phyloP scores from a whole-genome alignment of 345 rosid species.

The Chamaenerion angustifolium region DNA sequence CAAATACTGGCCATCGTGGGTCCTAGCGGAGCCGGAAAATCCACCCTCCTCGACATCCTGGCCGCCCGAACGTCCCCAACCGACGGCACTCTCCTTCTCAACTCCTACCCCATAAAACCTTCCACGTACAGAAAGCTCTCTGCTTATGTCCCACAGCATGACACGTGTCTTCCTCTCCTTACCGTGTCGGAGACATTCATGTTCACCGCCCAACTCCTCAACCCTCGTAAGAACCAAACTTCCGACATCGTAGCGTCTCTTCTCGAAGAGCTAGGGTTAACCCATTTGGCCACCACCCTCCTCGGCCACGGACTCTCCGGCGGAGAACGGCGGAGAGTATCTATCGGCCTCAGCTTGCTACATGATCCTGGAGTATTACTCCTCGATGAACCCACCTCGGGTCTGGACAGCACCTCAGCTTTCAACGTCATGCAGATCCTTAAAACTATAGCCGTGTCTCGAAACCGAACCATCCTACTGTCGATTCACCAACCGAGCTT shows the following conservation, averaged over 20 bases:
- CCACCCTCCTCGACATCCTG: slow-evolving; percentile 85
- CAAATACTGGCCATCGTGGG: slow-evolving; percentile 93
- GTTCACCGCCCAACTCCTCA: slow-evolving; percentile 59
- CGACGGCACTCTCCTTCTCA: slow-evolving; percentile 51
- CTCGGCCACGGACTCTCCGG: slow-evolving; percentile 57
- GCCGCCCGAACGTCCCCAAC: slow-evolving; percentile 74
- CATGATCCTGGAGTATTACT: slow-evolving; percentile 76
- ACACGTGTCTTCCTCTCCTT: slow-evolving; percentile 56
- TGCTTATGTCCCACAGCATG: slow-evolving; percentile 83
- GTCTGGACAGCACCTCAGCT: slow-evolving; percentile 80
- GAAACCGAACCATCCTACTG: slow-evolving; percentile 54
- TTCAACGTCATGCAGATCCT: slow-evolving; percentile 55
- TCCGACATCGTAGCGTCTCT: slow-evolving; percentile 33
- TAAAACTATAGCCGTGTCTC: slow-evolving; percentile 47
- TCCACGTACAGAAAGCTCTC: slow-evolving; percentile 78
- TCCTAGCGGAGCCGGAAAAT: slow-evolving; percentile 94
- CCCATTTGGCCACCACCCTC: slow-evolving; percentile 40
- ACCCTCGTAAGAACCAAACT: slow-evolving; percentile 26
- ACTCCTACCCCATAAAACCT: slow-evolving; percentile 56
- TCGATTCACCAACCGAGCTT: slow-evolving; percentile 96
- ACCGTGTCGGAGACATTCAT: slow-evolving; percentile 68
- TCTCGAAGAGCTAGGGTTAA: slow-evolving; percentile 44
- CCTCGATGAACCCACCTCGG: slow-evolving; percentile 89
- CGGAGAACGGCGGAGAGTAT: slow-evolving; percentile 74
- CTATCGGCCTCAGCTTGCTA: slow-evolving; percentile 77